A percentile compares a stretch with the other conserved stretches of the same genome.
Evolutionary conservation across 1,139 yeast genomes (phyloP).

Genomic region (Debaryomycetaceae sp.): DNA sequence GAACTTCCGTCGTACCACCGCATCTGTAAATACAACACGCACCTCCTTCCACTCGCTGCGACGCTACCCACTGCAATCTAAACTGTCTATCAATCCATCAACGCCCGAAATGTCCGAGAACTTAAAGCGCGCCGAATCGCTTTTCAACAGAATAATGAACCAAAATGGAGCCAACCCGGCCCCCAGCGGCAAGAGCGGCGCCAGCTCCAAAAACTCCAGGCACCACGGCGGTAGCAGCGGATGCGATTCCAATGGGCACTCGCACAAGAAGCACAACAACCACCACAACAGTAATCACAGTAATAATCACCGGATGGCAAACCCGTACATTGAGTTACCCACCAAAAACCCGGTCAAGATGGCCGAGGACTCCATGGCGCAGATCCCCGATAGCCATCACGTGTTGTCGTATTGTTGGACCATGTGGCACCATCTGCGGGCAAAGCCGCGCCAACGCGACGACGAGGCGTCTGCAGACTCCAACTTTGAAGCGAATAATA

Average conservation of each 20-base stretch:
- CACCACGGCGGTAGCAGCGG: slow-evolving; percentile 5
- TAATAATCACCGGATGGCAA: slow-evolving; percentile 9
- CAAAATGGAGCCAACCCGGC: slow-evolving; percentile 19
- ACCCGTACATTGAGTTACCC: slow-evolving; percentile 25
- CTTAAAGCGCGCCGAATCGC: slow-evolving; percentile 46
- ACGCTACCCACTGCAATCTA: too few species aligned
- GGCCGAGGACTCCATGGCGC: slow-evolving; percentile 28
- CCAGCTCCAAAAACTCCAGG: slow-evolving; percentile 2
- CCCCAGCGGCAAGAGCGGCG: slow-evolving; percentile 3
- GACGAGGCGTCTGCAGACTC: slow-evolving; percentile 8
- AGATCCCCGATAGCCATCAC: slow-evolving; percentile 31
- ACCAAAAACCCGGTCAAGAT: slow-evolving; percentile 31
- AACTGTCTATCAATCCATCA: too few species aligned
- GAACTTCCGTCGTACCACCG: too few species aligned
- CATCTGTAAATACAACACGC: too few species aligned
- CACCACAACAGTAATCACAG: slow-evolving; percentile 8
- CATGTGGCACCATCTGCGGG: slow-evolving; percentile 43
- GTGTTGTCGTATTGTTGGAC: slow-evolving; percentile 48
- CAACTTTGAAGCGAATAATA: neutral
- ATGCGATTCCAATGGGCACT: slow-evolving; percentile 9
- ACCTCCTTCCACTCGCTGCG: too few species aligned
- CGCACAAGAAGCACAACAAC: slow-evolving; percentile 9
- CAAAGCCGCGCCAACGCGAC: slow-evolving; percentile 18
- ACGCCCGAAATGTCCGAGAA: slow-evolving; percentile 50
- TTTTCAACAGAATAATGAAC: slow-evolving; percentile 47